Evolutionary conservation across 768 basidiomycete genomes (phyloP), one percentile per base, ranked within the genome.

Genomic region (Amylocystis lapponica): DNA sequence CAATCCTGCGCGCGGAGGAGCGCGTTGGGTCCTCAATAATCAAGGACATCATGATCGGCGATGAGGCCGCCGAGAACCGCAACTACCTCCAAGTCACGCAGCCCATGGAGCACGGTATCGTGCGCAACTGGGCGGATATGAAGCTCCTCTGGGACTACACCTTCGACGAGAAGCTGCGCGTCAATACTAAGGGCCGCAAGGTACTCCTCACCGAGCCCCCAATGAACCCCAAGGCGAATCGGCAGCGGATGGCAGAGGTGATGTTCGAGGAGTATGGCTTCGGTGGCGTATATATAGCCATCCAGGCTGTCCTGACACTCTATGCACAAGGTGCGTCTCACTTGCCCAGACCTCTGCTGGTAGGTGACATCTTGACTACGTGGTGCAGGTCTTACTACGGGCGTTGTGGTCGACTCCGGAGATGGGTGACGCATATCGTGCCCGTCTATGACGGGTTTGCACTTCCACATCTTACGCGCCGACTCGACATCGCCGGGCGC

Each of bases 251-350:
- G 93, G 86, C 83, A 44, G 86, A 98, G 64, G 90, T 97, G 58
- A 99, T 99, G 96, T 97, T 99, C 60, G 96, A 99, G 69, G 88
- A 95, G 50, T 99, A 97, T 64, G 92, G 90, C 3, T 97, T 98
- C 57, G 81, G 82, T 14, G 89, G 91, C 0, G 91, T 98, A 45
- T 98, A 98, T 64, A 84, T 99, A 2, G 96, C 96, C 16, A 97
- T 99, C 48, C 96, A 99, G 69, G 96, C 96, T 4, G 96, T 99
- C 38, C 70, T 99, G 65, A 99, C 96, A 4, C 72, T 99, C 12
- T 99, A 99, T 64, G 96, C 96, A 9, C 96, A 99, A 75, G 96
- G 95, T 94, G 55, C 41, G 85, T 67, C 53, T 21, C 13, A 12
- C n/a, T n/a, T 20, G 3, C 12, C 16, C 23, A 8, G 6, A 19